Conservation (phyloP, 1,284 basidiomycete species). For the Ustilago vetiveriae region DNA sequence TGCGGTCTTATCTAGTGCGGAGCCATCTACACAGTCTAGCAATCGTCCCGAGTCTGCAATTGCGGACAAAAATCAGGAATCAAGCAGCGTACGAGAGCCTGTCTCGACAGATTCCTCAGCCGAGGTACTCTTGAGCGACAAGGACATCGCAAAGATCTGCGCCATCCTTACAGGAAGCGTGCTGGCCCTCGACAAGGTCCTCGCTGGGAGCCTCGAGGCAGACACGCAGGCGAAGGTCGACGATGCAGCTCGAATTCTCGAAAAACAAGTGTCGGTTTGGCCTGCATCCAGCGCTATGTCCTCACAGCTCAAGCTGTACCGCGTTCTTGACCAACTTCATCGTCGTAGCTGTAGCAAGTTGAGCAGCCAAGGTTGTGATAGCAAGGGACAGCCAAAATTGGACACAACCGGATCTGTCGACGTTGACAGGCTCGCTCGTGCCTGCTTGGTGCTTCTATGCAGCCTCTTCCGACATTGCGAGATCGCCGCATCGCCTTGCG, state of each 20-base stretch:
- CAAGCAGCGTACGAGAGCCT: too few relatives aligned
- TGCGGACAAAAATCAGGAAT: too few relatives aligned
- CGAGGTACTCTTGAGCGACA: slow-evolving; percentile 6
- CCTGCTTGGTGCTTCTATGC: slow-evolving; percentile 29
- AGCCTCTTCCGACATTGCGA: slow-evolving; percentile 10
- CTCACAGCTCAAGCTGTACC: slow-evolving; percentile 41
- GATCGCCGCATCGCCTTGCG: not conserved
- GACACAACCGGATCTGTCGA: slow-evolving; percentile 13
- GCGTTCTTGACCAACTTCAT: slow-evolving; percentile 42
- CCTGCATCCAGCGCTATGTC: slow-evolving; percentile 16
- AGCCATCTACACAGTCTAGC: not conserved
- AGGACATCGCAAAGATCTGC: slow-evolving; percentile 19
- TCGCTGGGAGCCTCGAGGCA: slow-evolving; percentile 16
- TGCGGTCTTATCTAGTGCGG: slow-evolving; percentile 14
- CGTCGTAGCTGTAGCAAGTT: slow-evolving; percentile 40
- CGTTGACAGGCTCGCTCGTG: slow-evolving; percentile 24
- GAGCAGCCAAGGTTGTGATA: slow-evolving; percentile 29
- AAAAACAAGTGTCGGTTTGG: slow-evolving; percentile 16
- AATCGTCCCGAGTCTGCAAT: too few relatives aligned
- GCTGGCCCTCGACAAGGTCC: slow-evolving; percentile 35
- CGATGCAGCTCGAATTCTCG: slow-evolving; percentile 11
- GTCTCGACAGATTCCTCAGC: too few relatives aligned
- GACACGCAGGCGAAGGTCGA: slow-evolving; percentile 28
- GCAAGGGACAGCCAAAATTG: slow-evolving; percentile 31
- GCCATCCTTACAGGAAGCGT: slow-evolving; percentile 30